Base-by-base conservation (phyloP, 768 basidiomycete species). In the Cyclocybe cylindracea region DNA sequence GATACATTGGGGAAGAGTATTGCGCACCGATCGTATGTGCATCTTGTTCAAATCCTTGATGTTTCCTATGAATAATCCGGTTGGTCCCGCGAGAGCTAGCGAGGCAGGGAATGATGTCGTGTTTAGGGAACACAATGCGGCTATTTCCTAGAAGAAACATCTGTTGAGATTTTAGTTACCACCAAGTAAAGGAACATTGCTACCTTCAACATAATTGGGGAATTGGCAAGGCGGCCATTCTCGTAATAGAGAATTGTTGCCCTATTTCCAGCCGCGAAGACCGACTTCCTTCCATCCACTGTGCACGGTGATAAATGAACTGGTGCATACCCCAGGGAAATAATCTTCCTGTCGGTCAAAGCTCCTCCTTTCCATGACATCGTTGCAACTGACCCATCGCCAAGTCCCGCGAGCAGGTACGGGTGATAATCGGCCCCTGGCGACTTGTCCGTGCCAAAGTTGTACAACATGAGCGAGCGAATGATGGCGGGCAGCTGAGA, bases 191-290 rank as follows among this genome's bases (percentile, higher is more conserved):
- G 19, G 31, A 33, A 24, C 6, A 31, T 43, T 8, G 4, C 19
- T 39, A 78, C 83, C 78, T 88, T 91, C 45, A 92, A 62, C 70
- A 85, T 82, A 31, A 94, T 76, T 0, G 89, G 83, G 7, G 91
- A 89, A 58, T 82, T 79, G 5, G 78, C 75, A 37, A 95, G 60
- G 34, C 84, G 70, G 37, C 83, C 82, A 54, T 76, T 83, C 41
- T 89, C 82, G 73, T 79, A 84, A 35, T 80, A 86, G 39, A 95
- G 69, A 10, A 94, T 73, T 5, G 83, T 82, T 7, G 89, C 82
- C 48, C 86, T 70, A 55, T 82, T 85, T 7, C 89, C 89, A 31
- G 78, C 82, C 7, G 89, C 92, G 58, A 96, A 78, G 0, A 95
- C 80, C 3, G 78, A 70, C 18, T 67, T 67, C 59, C 70, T 77